Base-by-base conservation (phyloP, 2,329 filamentous ascomycete species). In the Cercospora beticola region DNA sequence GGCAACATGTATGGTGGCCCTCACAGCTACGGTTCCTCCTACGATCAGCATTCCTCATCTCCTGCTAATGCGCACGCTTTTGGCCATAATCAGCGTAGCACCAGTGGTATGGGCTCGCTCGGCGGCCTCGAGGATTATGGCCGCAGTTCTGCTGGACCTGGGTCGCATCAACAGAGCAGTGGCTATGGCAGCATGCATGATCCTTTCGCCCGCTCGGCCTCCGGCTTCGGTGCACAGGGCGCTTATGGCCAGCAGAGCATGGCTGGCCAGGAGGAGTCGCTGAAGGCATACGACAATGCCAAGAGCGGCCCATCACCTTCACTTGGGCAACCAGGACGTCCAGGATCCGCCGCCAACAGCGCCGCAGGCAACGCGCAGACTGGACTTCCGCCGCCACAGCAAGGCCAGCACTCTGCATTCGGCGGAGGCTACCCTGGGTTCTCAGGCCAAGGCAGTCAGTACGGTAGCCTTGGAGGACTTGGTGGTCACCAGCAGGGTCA, bases 1-100 rank as follows among this genome's bases (percentile, higher is more conserved):
- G 86, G 84, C 71, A 84, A 83, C 73, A 88, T 89, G 86, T 90
- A 90, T 74, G 86, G 84, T 33, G 88, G 88, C 73, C 86, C 87
- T 49, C 86, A 88, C 73, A 84, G 81, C 66, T 90, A 89, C 76
- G 82, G 82, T 68, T 81, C 82, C 46, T 86, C 86, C 8, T 89
- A 87, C 73, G 89, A 90, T 56, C 82, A 84, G 72, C 87, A 90
- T 76, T 86, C 87, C 1, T 86, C 88, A 16, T 89, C 88, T 23
- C 88, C 89, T 10, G 88, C 86, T 36, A 89, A 87, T 70, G 83
- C 84, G 23, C 84, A 83, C 59, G 83, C 83, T 18, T 87, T 86
- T 70, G 82, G 82, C 33, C 80, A 80, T 52, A 79, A 81, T 59
- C 75, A 78, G 66, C 82, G 83, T 64, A 83, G 81, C 64, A 81